phyloP scores from a whole-genome alignment of 2,329 filamentous ascomycete genomes.

The Fusarium secorum region DNA sequence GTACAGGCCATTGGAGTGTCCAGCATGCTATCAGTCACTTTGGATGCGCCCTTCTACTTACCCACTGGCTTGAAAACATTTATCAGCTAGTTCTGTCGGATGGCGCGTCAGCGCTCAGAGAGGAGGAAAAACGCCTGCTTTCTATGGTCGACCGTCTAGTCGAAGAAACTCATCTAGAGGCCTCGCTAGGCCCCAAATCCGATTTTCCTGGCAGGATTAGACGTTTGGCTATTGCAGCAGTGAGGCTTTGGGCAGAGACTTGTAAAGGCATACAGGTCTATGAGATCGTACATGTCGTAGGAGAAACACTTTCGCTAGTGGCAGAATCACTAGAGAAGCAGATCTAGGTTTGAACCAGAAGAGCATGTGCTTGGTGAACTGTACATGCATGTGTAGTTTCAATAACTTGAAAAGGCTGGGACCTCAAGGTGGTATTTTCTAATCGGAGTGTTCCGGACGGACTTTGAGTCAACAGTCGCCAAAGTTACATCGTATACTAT shows the following conservation, averaged over 20 bases:
- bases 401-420: not conserved
- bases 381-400: not conserved
- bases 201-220: not conserved
- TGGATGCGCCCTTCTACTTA: conserved; percentile 21
- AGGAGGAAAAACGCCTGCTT: not conserved
- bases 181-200: not conserved
- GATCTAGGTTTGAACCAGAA: not conserved
- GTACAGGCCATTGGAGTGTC: conserved; percentile 24
- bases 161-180: not conserved
- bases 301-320: not conserved
- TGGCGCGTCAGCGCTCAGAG: not conserved
- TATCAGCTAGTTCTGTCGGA: not conserved
- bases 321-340: not conserved
- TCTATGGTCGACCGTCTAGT: not conserved
- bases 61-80: conserved; percentile 12
- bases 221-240: conserved; percentile 2
- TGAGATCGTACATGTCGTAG: conserved; percentile 23
- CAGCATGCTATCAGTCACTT: conserved; percentile 21
- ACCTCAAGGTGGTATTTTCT: not conserved
- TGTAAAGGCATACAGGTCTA: conserved; percentile 27
- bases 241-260: conserved; percentile 21
- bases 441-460: not conserved
- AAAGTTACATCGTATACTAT: not conserved
- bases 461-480: too few relatives aligned
- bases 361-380: not conserved